A percentile compares a stretch with the other conserved stretches of the same genome.
Conservation (phyloP, 1,284 basidiomycete species). For the Lentinus polychrous region DNA sequence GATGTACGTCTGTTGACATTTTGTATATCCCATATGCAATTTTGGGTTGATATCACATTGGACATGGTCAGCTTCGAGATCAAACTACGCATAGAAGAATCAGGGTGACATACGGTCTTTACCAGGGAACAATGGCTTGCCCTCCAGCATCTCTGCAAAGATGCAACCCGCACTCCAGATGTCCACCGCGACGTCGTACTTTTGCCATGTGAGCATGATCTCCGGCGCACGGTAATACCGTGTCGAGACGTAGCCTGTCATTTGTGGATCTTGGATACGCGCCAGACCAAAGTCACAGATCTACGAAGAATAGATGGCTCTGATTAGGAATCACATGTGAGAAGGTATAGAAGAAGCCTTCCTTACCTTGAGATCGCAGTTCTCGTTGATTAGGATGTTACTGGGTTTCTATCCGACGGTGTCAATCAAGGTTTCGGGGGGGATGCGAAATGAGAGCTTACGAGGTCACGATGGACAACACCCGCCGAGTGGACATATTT, state of each 20-base stretch:
- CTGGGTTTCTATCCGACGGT: constrained; percentile 78
- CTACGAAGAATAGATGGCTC: constrained; percentile 40
- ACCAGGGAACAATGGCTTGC: constrained; percentile 97
- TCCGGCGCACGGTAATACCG: constrained; percentile 98
- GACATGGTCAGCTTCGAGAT: too few species aligned
- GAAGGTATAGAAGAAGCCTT: constrained; percentile 10
- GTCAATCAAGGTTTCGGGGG: not conserved
- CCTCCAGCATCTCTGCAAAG: constrained; percentile 99
- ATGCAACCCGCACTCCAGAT: constrained; percentile 99
- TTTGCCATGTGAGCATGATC: constrained; percentile 99
- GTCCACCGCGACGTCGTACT: constrained; percentile 99
- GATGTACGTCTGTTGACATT: constrained; percentile 80
- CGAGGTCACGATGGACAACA: constrained; percentile 96
- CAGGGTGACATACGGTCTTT: constrained; percentile 69
- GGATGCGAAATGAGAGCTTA: constrained; percentile 28
- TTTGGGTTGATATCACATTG: not conserved
- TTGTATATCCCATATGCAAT: too few species aligned
- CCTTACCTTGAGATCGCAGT: constrained; percentile 88
- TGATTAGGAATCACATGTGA: not conserved
- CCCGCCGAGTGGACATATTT: constrained; percentile 99
- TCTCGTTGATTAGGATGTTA: constrained; percentile 99
- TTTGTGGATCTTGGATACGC: constrained; percentile 95
- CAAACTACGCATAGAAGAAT: constrained; percentile 17
- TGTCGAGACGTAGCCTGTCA: constrained; percentile 99
- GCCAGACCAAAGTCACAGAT: constrained; percentile 99